Percentiles rank a stretch among this genome's conserved stretches.
Conservation (phyloP, 2,329 filamentous ascomycete genomes). For the Emmonsiellopsis sp. region DNA sequence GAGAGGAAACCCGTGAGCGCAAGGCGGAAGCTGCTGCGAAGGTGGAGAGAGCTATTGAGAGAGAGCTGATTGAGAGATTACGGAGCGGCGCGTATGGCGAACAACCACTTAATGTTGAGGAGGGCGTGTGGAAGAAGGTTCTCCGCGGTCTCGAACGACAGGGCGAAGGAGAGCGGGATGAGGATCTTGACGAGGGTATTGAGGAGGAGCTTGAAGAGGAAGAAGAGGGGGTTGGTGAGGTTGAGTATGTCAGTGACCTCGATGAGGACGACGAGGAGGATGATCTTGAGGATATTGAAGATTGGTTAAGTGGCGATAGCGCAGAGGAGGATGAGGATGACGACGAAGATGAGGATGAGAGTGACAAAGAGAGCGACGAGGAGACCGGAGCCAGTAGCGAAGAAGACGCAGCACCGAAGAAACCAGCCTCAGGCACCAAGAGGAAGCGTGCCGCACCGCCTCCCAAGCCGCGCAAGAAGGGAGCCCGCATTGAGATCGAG, state of each 20-base stretch:
- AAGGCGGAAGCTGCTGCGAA: slow-evolving; percentile 78
- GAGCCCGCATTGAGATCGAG: slow-evolving; percentile 63
- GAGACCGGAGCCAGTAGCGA: slow-evolving; percentile 45
- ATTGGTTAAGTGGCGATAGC: slow-evolving; percentile 75
- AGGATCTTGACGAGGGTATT: slow-evolving; percentile 81
- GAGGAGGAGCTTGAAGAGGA: slow-evolving; percentile 63
- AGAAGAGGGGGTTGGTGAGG: slow-evolving; percentile 61
- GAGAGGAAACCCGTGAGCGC: slow-evolving; percentile 65
- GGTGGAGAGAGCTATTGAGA: slow-evolving; percentile 90
- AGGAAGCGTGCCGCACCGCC: slow-evolving; percentile 46
- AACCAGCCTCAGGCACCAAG: slow-evolving; percentile 40
- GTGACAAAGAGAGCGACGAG: slow-evolving; percentile 48
- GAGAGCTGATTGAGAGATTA: slow-evolving; percentile 84
- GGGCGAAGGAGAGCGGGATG: slow-evolving; percentile 71
- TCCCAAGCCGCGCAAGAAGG: slow-evolving; percentile 50
- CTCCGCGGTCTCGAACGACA: slow-evolving; percentile 79
- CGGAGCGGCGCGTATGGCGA: slow-evolving; percentile 91
- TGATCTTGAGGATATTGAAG: slow-evolving; percentile 88
- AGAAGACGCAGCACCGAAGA: slow-evolving; percentile 42
- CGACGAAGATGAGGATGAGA: slow-evolving; percentile 43
- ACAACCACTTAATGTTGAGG: slow-evolving; percentile 87
- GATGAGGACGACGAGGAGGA: slow-evolving; percentile 61
- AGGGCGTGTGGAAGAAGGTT: slow-evolving; percentile 95
- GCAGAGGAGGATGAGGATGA: slow-evolving; percentile 39
- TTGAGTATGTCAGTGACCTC: slow-evolving; percentile 90